Percentiles rank a stretch among this genome's conserved stretches.
Conservation (phyloP, 78 protist genomes). For the Dictyostelium brefeldianum region DNA sequence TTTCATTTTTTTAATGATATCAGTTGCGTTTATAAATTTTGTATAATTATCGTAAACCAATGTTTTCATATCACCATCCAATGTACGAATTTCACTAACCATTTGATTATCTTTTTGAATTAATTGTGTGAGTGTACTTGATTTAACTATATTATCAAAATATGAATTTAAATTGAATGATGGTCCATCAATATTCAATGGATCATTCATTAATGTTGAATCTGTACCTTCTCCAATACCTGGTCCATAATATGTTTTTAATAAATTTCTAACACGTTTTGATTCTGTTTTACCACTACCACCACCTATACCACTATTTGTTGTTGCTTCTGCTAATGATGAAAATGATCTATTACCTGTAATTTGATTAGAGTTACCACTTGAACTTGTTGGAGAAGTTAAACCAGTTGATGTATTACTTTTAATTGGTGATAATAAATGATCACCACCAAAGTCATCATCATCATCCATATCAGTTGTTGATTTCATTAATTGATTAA, state of each 20-base stretch:
- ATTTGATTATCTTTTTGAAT: slow-evolving; percentile 69
- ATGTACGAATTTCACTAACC: slow-evolving; percentile 72
- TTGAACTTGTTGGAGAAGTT: neutral
- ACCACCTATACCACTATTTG: neutral
- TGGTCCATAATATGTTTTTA: slow-evolving; percentile 46
- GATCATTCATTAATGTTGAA: slow-evolving; percentile 33
- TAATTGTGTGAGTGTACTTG: slow-evolving; percentile 51
- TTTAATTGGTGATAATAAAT: neutral
- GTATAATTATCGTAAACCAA: slow-evolving; percentile 97
- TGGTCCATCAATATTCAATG: slow-evolving; percentile 75
- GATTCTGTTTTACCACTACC: neutral
- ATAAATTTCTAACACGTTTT: slow-evolving; percentile 13
- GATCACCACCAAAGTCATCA: neutral
- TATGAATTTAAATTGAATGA: slow-evolving; percentile 38
- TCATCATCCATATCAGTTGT: neutral
- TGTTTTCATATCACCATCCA: slow-evolving; percentile 95
- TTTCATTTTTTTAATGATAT: slow-evolving; percentile 95
- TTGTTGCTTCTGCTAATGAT: slow-evolving; percentile 17
- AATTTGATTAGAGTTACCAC: neutral
- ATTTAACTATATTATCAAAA: slow-evolving; percentile 45
- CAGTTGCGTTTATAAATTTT: slow-evolving; percentile 96
- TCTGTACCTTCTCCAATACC: slow-evolving; percentile 57
- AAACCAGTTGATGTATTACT: neutral
- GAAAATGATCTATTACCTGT: slow-evolving; percentile 1
- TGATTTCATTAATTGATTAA: neutral